Percentiles rank a stretch among this genome's conserved stretches.
Evolutionary conservation across 306 rosid species (phyloP).

Genomic region (Vachellia collinsii): DNA sequence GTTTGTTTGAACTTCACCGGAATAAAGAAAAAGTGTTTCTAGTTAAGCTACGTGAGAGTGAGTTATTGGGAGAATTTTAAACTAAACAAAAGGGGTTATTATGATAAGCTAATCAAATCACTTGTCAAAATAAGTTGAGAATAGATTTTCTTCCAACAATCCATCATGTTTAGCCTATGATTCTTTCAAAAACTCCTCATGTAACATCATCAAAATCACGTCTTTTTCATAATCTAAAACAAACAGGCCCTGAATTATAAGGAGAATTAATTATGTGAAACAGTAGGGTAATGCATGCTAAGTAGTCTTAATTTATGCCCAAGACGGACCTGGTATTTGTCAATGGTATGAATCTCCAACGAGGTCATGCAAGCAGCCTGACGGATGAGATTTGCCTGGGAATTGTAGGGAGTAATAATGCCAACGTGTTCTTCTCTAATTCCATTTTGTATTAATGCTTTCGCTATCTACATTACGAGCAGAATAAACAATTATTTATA

Average conservation of each 20-base stretch:
- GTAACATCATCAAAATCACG: not conserved
- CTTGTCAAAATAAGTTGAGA: not conserved
- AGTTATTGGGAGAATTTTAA: not conserved
- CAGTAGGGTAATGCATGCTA: not conserved
- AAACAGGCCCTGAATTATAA: not conserved
- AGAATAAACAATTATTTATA: slow-evolving; percentile 22
- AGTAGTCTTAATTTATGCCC: not conserved
- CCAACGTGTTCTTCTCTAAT: slow-evolving; percentile 74
- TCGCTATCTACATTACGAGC: slow-evolving; percentile 57
- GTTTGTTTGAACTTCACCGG: not conserved
- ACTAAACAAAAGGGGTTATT: not conserved
- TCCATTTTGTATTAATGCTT: slow-evolving; percentile 71
- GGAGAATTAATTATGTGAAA: not conserved
- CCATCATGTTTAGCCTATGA: not conserved
- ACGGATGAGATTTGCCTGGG: slow-evolving; percentile 87
- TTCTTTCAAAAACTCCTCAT: not conserved
- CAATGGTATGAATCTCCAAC: slow-evolving; percentile 94
- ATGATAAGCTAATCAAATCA: not conserved
- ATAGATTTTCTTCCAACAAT: not conserved
- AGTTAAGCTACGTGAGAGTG: not conserved
- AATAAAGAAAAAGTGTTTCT: not conserved
- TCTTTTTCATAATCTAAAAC: not conserved
- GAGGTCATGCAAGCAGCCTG: slow-evolving; percentile 52
- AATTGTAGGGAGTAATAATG: slow-evolving; percentile 90
- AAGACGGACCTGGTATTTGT: slow-evolving; percentile 82